Evolutionary conservation across 305 asterid genomes (phyloP).

Genomic region (Fraxinus velutina): DNA sequence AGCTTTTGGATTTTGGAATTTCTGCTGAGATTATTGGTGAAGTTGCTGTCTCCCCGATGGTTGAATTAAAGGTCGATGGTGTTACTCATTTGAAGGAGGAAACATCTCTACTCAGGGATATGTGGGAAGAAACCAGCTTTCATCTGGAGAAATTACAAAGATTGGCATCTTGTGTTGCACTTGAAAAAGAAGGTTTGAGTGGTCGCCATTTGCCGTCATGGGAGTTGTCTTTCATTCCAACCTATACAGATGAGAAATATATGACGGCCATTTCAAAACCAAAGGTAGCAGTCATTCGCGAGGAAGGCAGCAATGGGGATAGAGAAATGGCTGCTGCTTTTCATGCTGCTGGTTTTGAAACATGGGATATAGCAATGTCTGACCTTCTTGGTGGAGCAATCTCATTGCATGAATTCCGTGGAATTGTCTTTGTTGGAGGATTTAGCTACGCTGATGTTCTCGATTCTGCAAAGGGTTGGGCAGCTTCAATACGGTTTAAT

Average conservation of each 20-base stretch:
- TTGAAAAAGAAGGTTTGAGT: slow-evolving; percentile 73
- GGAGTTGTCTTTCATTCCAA: slow-evolving; percentile 67
- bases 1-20: slow-evolving; percentile 46
- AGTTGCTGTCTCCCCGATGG: slow-evolving; percentile 43
- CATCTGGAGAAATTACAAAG: slow-evolving; percentile 75
- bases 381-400: slow-evolving; percentile 67
- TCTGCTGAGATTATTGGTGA: slow-evolving; percentile 58
- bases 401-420: slow-evolving; percentile 53
- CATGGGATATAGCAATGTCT: slow-evolving; percentile 92
- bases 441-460: slow-evolving; percentile 97
- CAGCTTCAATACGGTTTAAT: slow-evolving; percentile 78
- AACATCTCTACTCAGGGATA: slow-evolving; percentile 57
- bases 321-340: slow-evolving; percentile 94
- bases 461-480: slow-evolving; percentile 96
- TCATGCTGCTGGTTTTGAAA: slow-evolving; percentile 80
- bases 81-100: slow-evolving; percentile 49
- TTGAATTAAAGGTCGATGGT: slow-evolving; percentile 59
- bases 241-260: slow-evolving; percentile 48
- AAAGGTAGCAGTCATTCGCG: slow-evolving; percentile 77
- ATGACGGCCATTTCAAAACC: slow-evolving; percentile 57
- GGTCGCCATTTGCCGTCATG: slow-evolving; percentile 65
- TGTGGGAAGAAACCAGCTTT: slow-evolving; percentile 95
- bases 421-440: slow-evolving; percentile 87
- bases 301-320: slow-evolving; percentile 97
- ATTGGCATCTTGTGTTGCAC: slow-evolving; percentile 70